Base-by-base conservation (phyloP, 345 rosid genomes). In the Eucalyptus pauciflora region DNA sequence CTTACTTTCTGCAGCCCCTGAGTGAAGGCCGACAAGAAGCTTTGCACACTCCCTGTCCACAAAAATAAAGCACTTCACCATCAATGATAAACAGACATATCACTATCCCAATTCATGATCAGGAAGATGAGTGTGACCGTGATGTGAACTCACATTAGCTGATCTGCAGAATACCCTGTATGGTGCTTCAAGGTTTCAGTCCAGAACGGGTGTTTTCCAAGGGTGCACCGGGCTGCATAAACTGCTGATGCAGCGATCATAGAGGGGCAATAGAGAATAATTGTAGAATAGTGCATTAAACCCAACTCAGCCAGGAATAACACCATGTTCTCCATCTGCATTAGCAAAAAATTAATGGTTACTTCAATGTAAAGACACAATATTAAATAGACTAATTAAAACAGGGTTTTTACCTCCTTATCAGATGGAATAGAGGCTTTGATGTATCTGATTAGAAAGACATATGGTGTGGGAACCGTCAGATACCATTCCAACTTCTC, bases 191-290 rank as follows among this genome's bases (percentile, higher is more conserved):
- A 88, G 20, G 96, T 96, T 80, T 94, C 94, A 27, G 91, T 96
- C 99, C 99, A 97, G 76, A 90, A 86, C 7, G 99, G 98, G n/a
- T 86, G 89, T 90, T 91, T 93, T 49, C 90, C 92, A 49, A 97
- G 89, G 27, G 97, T 93, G 91, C 96, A 93, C 48, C 97, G 94
- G 22, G 99, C 98, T n/a, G 96, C 97, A 93, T 95, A 97, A 31
- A 97, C 99, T 50, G 97, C 99, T 7, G 99, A 95, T 79, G 99
- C 97, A 88, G 99, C 99, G 25, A 97, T 89, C 94, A 94, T 80
- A 1, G 99, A 96, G 10, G 99, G 96, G 69, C 93, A 90, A 86
- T 93, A 93, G 90, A 33, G 45, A 48, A 91, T 83, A 20, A 89
- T 79, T 1, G 95, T 90, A 10, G 91, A 93, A 69, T 97, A 97